phyloP scores from a whole-genome alignment of 2,329 filamentous ascomycete genomes.

The Alternaria infectoria region DNA sequence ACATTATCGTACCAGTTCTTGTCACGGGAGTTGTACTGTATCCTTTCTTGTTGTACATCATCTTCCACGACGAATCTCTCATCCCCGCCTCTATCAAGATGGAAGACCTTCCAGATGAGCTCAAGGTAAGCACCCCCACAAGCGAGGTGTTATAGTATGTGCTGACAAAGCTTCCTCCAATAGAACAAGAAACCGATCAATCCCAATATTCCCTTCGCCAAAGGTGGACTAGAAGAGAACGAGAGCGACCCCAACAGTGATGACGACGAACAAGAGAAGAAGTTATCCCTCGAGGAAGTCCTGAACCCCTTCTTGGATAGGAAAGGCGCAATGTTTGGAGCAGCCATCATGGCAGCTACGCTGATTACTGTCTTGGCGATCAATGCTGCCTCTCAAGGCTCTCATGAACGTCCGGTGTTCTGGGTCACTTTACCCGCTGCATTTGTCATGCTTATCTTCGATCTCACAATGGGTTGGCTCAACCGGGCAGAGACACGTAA shows the following conservation, averaged over 20 bases:
- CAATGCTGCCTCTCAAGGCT: conserved; percentile 65
- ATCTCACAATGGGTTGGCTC: conserved; percentile 68
- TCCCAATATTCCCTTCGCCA: conserved; percentile 72
- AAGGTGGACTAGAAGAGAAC: conserved; percentile 61
- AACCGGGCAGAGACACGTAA: conserved; percentile 67
- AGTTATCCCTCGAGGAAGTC: conserved; percentile 72
- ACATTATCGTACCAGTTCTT: conserved; percentile 76
- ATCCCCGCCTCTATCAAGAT: conserved; percentile 72
- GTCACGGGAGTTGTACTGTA: conserved; percentile 72
- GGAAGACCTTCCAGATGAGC: conserved; percentile 68
- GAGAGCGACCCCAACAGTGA: conserved; percentile 54
- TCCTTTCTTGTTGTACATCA: conserved; percentile 71
- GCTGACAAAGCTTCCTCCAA: background rate
- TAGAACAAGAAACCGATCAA: conserved; percentile 65
- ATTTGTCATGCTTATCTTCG: conserved; percentile 71
- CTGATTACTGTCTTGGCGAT: conserved; percentile 69
- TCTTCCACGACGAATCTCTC: conserved; percentile 68
- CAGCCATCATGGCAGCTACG: conserved; percentile 69
- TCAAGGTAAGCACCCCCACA: conserved; percentile 36
- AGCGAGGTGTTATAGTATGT: background rate
- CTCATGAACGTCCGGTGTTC: conserved; percentile 64
- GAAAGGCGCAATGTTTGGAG: conserved; percentile 68
- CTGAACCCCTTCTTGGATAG: conserved; percentile 78
- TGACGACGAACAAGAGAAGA: conserved; percentile 57
- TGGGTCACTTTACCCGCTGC: conserved; percentile 74